Evolutionary conservation across 148 eudicot genomes (phyloP), one percentile per base, ranked within the genome.

Genomic region (Diospyros kaki): DNA sequence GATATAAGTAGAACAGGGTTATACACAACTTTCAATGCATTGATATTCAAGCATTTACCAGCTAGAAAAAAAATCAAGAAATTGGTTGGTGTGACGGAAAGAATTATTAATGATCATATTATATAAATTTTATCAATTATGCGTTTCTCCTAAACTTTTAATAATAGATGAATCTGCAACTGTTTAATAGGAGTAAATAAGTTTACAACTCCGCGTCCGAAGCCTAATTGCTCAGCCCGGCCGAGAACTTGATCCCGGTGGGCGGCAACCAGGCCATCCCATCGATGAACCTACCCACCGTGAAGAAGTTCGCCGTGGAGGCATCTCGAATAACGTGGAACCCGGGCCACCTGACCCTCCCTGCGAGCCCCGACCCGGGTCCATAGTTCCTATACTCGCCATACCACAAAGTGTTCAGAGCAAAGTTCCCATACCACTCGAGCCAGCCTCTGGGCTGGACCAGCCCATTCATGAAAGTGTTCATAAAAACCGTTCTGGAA

Each of bases 361-460:
- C 91, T 2, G 83, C n/a, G 6, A 80, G 17, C 2, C 81, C 59
- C 0, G 93, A 79, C 0, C 98, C 99, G 0, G 93, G 94, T 51
- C 99, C 98, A 64, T 87, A 85, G 64, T 93, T 95, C 78, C 75
- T 84, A 15, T 89, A 96, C 86, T 96, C 99, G 1, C 92, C 97
- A 73, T 79, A 96, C 80, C 92, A 96, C 80, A 91, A 81, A 6
- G 92, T 88, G 65, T 68, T 73, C 82, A 96, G 72, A 6, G 82
- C 98, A 81, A 88, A 96, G 53, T 79, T 76, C 56, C 95, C 94
- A 62, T 80, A 84, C 98, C 99, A 96, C 79, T 91, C 95, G 0
- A 93, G 86, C 98, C 99, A 93, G 11, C 98, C 98, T 72, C 87
- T 84, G 46, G 99, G 97, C 81, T 96, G 89, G 38, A 96, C 89